These are phyloP conservation scores for Baorangia bicolor DNA, from an alignment of 768 basidiomycete genomes.

Conservation along the genomic window DNA sequence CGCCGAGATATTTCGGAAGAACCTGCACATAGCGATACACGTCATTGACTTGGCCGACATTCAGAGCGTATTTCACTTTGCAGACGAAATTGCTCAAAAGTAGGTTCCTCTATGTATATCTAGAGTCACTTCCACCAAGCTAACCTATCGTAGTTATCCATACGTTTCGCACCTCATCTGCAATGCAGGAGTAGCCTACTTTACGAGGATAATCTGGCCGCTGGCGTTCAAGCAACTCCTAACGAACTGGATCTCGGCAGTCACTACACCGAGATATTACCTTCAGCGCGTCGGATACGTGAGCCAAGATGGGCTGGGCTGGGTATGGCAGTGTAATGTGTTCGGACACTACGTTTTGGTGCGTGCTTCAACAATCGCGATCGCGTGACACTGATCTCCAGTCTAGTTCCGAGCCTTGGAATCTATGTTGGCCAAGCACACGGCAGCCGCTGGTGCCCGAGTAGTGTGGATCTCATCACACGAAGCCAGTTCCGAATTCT, in stretches of 20 bases:
- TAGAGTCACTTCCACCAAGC: background rate
- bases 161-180: constrained; percentile 80
- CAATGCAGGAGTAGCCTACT: constrained; percentile 74
- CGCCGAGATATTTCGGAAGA: constrained; percentile 55
- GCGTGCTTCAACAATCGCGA: constrained; percentile 27
- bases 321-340: constrained; percentile 82
- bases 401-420: constrained; percentile 63
- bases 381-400: constrained; percentile 2
- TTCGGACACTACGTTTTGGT: constrained; percentile 82
- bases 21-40: constrained; percentile 59
- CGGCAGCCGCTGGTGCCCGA: constrained; percentile 45
- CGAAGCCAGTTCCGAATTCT: constrained; percentile 54
- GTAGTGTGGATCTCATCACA: constrained; percentile 82
- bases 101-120: constrained; percentile 33
- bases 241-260: constrained; percentile 40
- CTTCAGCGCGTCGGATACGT: constrained; percentile 56
- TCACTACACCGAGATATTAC: constrained; percentile 58
- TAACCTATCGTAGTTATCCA: constrained; percentile 51
- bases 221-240: constrained; percentile 47
- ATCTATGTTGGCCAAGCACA: constrained; percentile 47
- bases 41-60: constrained; percentile 64
- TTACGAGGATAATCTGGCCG: constrained; percentile 52
- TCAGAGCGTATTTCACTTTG: constrained; percentile 61
- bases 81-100: constrained; percentile 51
- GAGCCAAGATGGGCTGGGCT: constrained; percentile 71